Percentiles rank a stretch among this genome's conserved stretches.
phyloP scores from a whole-genome alignment of 495 filamentous ascomycete genomes.

The Annulohypoxylon stygium region DNA sequence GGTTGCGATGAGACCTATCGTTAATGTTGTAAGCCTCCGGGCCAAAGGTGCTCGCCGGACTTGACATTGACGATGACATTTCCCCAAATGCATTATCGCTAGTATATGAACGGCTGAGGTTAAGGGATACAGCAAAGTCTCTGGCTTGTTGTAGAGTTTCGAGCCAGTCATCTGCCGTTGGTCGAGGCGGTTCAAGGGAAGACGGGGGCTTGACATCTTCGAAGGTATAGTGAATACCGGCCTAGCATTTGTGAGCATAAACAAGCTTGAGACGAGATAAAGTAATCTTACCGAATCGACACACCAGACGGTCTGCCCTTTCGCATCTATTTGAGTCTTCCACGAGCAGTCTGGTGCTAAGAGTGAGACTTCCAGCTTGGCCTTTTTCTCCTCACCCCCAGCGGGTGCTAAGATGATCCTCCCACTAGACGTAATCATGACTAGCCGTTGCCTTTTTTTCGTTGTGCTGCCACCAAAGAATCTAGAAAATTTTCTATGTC shows the following conservation, averaged over 20 bases:
- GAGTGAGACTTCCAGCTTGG: constrained; percentile 89
- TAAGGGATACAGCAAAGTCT: constrained; percentile 82
- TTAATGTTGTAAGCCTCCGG: constrained; percentile 59
- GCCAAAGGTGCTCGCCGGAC: constrained; percentile 80
- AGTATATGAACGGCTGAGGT: constrained; percentile 72
- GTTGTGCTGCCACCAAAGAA: constrained; percentile 90
- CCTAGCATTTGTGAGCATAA: constrained; percentile 63
- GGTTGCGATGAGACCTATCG: constrained; percentile 65
- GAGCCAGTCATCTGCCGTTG: constrained; percentile 80
- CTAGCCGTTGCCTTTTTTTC: constrained; percentile 93
- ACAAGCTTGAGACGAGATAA: neutral
- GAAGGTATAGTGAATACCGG: constrained; percentile 91
- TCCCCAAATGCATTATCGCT: constrained; percentile 79
- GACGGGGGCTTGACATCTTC: constrained; percentile 80
- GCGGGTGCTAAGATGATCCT: constrained; percentile 91
- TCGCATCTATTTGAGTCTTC: constrained; percentile 82
- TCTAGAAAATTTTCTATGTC: constrained; percentile 85
- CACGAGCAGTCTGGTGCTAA: constrained; percentile 78
- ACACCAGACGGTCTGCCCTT: constrained; percentile 88
- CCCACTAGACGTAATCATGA: constrained; percentile 94
- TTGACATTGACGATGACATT: constrained; percentile 77
- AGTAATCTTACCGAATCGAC: constrained; percentile 87
- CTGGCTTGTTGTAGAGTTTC: constrained; percentile 84
- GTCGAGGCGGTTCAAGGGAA: constrained; percentile 52
- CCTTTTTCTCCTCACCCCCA: constrained; percentile 94